A percentile compares a stretch with the other conserved stretches of the same genome.
Evolutionary conservation across 108 stramenopile species (phyloP).

Genomic region (Pseudonitzschia multistriata): DNA sequence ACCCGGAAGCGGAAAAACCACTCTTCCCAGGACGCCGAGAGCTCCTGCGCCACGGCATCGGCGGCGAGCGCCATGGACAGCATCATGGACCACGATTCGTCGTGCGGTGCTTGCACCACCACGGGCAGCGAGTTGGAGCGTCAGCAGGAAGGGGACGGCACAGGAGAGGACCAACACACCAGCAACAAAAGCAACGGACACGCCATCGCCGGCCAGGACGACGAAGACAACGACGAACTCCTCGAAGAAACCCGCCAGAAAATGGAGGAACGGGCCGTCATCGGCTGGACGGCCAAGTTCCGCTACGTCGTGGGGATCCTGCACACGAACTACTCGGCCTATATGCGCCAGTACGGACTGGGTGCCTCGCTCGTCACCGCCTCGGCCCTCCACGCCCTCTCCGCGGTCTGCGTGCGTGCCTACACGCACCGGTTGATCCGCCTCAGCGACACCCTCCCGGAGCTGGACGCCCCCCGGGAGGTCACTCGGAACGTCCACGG

Average conservation of each 20-base stretch:
- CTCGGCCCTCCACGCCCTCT: slow-evolving; percentile 66
- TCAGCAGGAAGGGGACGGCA: too few relatives aligned
- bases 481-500: slow-evolving; percentile 93
- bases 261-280: slow-evolving; percentile 29
- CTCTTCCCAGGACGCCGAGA: background rate
- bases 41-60: background rate
- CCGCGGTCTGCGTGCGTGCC: slow-evolving; percentile 67
- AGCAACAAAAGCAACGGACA: background rate
- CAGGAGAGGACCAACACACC: background rate
- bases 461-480: slow-evolving; percentile 69
- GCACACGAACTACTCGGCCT: slow-evolving; percentile 93
- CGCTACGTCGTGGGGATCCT: slow-evolving; percentile 89
- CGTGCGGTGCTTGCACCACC: background rate
- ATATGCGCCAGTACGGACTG: slow-evolving; percentile 70
- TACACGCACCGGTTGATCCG: slow-evolving; percentile 87
- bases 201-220: background rate
- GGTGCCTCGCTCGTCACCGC: slow-evolving; percentile 66
- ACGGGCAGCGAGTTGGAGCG: background rate
- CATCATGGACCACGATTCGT: background rate
- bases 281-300: slow-evolving; percentile 86
- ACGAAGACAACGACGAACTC: background rate
- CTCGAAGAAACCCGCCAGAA: background rate
- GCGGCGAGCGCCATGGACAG: background rate
- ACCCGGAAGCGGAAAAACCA: background rate
- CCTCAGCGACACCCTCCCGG: slow-evolving; percentile 66